A percentile compares a stretch with the other conserved stretches of the same genome.
Conservation (phyloP, 345 rosid genomes). For the Salix exigua region DNA sequence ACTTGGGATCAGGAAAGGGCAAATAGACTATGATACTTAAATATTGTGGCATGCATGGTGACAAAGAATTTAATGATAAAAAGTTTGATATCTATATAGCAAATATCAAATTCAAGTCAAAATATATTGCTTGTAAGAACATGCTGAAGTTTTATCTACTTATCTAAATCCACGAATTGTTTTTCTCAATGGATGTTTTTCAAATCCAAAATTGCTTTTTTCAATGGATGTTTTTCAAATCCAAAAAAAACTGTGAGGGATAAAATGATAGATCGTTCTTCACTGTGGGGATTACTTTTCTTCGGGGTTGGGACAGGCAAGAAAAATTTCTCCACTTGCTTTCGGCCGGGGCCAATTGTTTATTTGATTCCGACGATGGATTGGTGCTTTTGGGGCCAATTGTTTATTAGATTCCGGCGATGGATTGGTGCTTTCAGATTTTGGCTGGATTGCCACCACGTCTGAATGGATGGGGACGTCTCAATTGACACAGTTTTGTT, state of each 20-base stretch:
- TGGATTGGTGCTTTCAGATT: slow-evolving; percentile 18
- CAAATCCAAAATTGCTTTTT: too few species aligned
- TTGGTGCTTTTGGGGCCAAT: slow-evolving; percentile 6
- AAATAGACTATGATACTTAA: not conserved
- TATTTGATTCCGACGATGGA: not conserved
- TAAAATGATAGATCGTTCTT: too few species aligned
- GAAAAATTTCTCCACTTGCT: slow-evolving; percentile 9
- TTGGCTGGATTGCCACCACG: slow-evolving; percentile 8
- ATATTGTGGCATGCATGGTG: too few species aligned
- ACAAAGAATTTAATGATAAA: too few species aligned
- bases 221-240: too few species aligned
- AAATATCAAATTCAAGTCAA: too few species aligned
- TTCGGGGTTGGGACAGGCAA: too few species aligned
- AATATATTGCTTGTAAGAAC: too few species aligned
- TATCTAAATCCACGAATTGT: too few species aligned
- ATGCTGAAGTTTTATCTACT: accelerated
- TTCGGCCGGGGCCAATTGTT: slow-evolving; percentile 9
- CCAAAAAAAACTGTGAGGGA: not conserved
- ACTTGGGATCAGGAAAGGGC: not conserved
- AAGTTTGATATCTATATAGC: accelerated
- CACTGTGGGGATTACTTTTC: too few species aligned
- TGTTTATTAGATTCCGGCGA: not conserved
- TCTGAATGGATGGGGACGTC: slow-evolving; percentile 5
- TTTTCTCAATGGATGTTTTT: too few species aligned
- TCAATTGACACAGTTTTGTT: slow-evolving; percentile 21